A percentile compares a stretch with the other conserved stretches of the same genome.
Evolutionary conservation across 148 eudicot species (phyloP).

Genomic region (Nepenthes gracilis): DNA sequence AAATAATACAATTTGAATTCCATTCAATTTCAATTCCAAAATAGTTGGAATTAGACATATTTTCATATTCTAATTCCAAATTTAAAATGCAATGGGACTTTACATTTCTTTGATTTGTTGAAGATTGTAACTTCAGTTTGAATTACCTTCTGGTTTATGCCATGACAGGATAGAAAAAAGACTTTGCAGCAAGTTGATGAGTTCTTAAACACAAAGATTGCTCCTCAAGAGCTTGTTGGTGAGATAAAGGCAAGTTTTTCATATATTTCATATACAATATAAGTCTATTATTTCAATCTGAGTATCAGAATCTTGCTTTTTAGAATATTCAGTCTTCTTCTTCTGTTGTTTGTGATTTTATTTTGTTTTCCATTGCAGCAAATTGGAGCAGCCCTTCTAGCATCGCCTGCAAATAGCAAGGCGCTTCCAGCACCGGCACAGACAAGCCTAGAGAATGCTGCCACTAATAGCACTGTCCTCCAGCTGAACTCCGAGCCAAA

Average conservation of each 20-base stretch:
- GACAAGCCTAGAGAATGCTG: conserved; percentile 20
- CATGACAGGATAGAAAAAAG: conserved; percentile 75
- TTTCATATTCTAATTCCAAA: too few species aligned
- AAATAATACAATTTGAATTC: too few species aligned
- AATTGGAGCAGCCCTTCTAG: conserved; percentile 82
- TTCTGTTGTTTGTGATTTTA: conserved; percentile 1
- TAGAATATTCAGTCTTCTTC: background rate
- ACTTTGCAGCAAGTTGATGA: conserved; percentile 65
- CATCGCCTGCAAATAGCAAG: conserved; percentile 28
- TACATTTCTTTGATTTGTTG: background rate
- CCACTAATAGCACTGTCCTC: conserved; percentile 13
- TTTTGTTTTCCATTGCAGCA: conserved; percentile 26
- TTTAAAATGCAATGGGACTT: too few species aligned
- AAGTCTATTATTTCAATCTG: background rate
- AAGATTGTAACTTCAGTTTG: background rate
- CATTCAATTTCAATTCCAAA: too few species aligned
- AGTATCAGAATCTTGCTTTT: background rate
- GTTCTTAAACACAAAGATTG: conserved; percentile 57
- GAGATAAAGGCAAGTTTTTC: conserved; percentile 60
- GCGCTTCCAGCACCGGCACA: conserved; percentile 76
- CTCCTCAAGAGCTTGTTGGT: conserved; percentile 66
- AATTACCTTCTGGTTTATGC: background rate
- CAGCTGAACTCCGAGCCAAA: conserved; percentile 12
- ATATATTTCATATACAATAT: background rate
- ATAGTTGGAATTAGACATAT: too few species aligned